Base-by-base conservation (phyloP, 352 stramenopile genomes). In the Globisporangium spinosum region DNA sequence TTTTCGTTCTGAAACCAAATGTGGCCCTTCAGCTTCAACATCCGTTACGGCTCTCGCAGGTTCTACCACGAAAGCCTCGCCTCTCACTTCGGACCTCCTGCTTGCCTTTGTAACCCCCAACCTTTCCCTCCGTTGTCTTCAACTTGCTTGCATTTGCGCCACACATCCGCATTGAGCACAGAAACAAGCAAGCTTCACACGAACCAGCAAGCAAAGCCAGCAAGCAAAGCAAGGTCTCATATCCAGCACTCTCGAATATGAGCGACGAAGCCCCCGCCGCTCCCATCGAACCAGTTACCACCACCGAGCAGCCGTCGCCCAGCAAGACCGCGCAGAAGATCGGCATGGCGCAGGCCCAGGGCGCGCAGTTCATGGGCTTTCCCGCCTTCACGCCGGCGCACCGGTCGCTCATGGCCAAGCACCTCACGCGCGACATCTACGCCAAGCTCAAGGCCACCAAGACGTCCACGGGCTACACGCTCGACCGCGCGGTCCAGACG, bases 301-400 rank as follows among this genome's bases (percentile, higher is more conserved):
- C 82, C 79, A 27, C 47, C 17, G 55, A 61, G 6, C 55, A 75
- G 2, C 45, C 77, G 64, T 93, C 85, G 59, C 85, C 85, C 60
- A 91, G 89, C 80, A 93, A 93, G 67, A 67, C 90, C 40, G 82
- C 82, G 55, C 82, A 93, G 68, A 93, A 92, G 69, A 86, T 96
- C 57, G 89, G 91, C 62, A 82, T 73, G 15, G 89, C 89, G 64
- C 87, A 94, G 69, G 76, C 82, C 57, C 82, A 74, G 23, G 82
- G 91, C 64, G 83, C 75, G 67, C 84, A 82, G 60, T 80, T 89
- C 71, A 70, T 73, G 63, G 86, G 77, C 71, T 94, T 88, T 74
- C 86, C 86, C 43, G 71, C 85, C 64, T 77, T 95, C 67, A 95
- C 85, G 54, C 71, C 83, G 3, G 79, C 84, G 74, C 87, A 94